A percentile compares a stretch with the other conserved stretches of the same genome.
phyloP scores from a whole-genome alignment of 1,284 basidiomycete species.

The Golubevia pallescens region DNA sequence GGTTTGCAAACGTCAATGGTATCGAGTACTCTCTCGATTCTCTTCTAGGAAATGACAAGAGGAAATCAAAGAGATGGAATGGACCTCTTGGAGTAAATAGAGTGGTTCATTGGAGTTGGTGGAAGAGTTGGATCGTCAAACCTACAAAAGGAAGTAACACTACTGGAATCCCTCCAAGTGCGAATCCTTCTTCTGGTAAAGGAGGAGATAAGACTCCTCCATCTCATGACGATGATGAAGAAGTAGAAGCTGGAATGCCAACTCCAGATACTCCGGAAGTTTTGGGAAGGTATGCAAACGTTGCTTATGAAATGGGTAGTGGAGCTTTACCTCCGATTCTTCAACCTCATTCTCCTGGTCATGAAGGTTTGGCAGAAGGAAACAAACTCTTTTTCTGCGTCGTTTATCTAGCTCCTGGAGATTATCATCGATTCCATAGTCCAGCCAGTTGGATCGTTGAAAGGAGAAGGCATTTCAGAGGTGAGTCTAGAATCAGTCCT shows the following conservation, averaged over 20 bases:
- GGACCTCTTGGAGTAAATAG: slow-evolving; percentile 5
- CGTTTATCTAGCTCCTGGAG: slow-evolving; percentile 96
- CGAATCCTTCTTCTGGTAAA: slow-evolving; percentile 66
- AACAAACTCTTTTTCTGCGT: slow-evolving; percentile 90
- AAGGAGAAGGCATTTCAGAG: slow-evolving; percentile 90
- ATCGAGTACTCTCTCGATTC: slow-evolving; percentile 91
- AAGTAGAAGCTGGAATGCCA: slow-evolving; percentile 43
- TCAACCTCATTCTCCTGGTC: slow-evolving; percentile 37
- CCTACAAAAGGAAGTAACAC: slow-evolving; percentile 9
- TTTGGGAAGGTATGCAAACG: slow-evolving; percentile 56
- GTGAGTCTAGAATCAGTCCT: slow-evolving; percentile 65
- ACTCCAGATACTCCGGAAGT: slow-evolving; percentile 58
- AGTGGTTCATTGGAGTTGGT: slow-evolving; percentile 14
- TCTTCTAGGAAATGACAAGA: slow-evolving; percentile 66
- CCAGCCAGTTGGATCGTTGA: slow-evolving; percentile 97
- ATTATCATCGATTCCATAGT: slow-evolving; percentile 97
- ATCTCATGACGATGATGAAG: slow-evolving; percentile 12
- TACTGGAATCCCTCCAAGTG: slow-evolving; percentile 18
- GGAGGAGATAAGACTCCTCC: slow-evolving; percentile 19
- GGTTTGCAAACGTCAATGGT: slow-evolving; percentile 95
- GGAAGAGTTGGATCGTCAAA: slow-evolving; percentile 21
- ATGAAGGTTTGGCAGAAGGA: slow-evolving; percentile 61
- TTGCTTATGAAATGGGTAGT: slow-evolving; percentile 58
- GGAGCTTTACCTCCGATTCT: slow-evolving; percentile 50
- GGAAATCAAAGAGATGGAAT: slow-evolving; percentile 7